Percentiles rank a stretch among this genome's conserved stretches.
Conservation (phyloP, 2,329 filamentous ascomycete genomes). For the Alternaria consortialis region DNA sequence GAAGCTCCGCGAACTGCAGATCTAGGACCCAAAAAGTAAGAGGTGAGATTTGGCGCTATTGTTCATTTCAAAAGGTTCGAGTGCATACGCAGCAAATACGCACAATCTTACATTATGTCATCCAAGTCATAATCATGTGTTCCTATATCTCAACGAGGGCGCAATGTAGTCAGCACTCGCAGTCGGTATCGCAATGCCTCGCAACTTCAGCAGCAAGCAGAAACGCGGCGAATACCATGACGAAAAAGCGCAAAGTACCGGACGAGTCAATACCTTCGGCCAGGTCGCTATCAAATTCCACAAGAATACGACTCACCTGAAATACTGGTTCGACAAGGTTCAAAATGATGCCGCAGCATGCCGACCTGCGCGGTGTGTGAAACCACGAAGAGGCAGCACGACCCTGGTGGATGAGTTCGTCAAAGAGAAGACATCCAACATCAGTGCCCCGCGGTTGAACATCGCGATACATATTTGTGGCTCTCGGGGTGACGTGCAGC, state of each 20-base stretch:
- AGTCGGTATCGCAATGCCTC: conserved; percentile 12
- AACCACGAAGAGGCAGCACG: background rate
- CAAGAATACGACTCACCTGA: conserved; percentile 23
- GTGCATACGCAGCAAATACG: background rate
- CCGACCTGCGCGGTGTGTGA: background rate
- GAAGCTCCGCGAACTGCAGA: background rate
- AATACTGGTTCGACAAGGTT: conserved; percentile 27
- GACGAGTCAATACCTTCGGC: conserved; percentile 25
- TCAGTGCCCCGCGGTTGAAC: conserved; percentile 49
- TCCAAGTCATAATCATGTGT: background rate
- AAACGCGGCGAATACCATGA: conserved; percentile 17
- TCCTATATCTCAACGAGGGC: background rate
- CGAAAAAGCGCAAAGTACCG: conserved; percentile 15
- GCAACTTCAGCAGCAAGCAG: conserved; percentile 10
- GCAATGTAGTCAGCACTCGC: background rate
- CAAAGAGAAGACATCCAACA: background rate
- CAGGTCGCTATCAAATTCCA: conserved; percentile 32
- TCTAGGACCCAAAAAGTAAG: background rate
- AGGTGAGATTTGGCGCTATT: background rate
- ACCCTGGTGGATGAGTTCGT: background rate
- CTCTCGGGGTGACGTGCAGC: conserved; percentile 65
- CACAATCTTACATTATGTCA: background rate
- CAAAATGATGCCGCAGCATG: conserved; percentile 10
- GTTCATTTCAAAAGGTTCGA: background rate
- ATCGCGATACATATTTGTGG: conserved; percentile 66